These are phyloP conservation scores for Quercus robur DNA, from an alignment of 306 rosid species.

Conservation along the genomic window DNA sequence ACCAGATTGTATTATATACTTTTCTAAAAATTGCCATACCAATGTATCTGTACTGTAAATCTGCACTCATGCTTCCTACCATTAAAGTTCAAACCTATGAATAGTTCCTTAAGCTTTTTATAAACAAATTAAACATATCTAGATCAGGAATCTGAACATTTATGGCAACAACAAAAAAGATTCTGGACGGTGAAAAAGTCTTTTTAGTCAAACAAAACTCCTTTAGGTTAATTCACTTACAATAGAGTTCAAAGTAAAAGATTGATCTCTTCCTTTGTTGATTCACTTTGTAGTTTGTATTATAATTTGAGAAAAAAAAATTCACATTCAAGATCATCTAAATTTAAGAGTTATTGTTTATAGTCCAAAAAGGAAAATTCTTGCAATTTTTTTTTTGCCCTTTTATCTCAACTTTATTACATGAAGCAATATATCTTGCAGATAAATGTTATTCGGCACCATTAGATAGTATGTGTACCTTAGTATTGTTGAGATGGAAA, in stretches of 20 bases:
- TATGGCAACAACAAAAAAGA: not conserved
- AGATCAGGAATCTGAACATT: not conserved
- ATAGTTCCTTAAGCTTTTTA: not conserved
- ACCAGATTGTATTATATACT: not conserved
- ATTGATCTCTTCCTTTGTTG: not conserved
- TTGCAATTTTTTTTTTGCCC: not conserved
- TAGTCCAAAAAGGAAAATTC: conserved; percentile 2
- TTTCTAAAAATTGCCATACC: not conserved
- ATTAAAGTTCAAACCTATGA: not conserved
- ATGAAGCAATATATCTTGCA: conserved; percentile 1
- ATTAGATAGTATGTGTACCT: conserved; percentile 46
- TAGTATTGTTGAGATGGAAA: conserved; percentile 67
- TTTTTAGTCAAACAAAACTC: not conserved
- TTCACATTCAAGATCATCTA: not conserved
- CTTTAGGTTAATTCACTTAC: not conserved
- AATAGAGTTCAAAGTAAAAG: not conserved
- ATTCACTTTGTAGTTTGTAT: not conserved
- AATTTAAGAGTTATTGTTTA: conserved; percentile 10
- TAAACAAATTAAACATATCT: not conserved
- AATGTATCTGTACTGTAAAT: not conserved
- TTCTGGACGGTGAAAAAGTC: not conserved
- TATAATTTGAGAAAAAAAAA: not conserved
- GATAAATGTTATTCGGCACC: not conserved
- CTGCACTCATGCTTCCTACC: not conserved
- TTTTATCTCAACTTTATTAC: conserved; percentile 6